phyloP scores from a whole-genome alignment of 805 yeast species.

The Candida chilensis region DNA sequence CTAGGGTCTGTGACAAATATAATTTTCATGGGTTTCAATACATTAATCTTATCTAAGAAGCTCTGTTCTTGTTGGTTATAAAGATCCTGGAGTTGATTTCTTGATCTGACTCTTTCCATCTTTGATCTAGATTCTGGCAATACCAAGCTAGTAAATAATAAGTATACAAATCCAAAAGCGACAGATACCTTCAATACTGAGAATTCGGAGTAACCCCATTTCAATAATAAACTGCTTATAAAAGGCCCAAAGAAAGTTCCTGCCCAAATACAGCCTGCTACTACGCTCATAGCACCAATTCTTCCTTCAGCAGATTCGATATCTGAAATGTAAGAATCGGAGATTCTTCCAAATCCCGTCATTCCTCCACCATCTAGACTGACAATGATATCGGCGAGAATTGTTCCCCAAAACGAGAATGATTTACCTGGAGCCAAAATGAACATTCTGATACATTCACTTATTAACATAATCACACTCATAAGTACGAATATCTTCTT shows the following conservation, averaged over 20 bases:
- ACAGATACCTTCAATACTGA: constrained; percentile 14
- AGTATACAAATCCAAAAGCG: too few relatives aligned
- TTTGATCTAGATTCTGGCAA: constrained; percentile 62
- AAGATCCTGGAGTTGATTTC: too few relatives aligned
- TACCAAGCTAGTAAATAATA: constrained; percentile 23
- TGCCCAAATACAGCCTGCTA: constrained; percentile 47
- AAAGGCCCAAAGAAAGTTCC: constrained; percentile 64
- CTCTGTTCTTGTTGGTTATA: too few relatives aligned
- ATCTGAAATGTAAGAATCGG: constrained; percentile 69
- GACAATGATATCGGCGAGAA: constrained; percentile 24
- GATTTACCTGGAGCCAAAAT: constrained; percentile 6
- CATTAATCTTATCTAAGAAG: too few relatives aligned
- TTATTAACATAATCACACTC: constrained; percentile 6
- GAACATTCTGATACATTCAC: too few relatives aligned
- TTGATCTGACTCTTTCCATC: constrained; percentile 42
- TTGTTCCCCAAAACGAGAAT: constrained; percentile 10
- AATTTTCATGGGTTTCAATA: too few relatives aligned
- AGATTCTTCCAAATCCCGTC: constrained; percentile 53
- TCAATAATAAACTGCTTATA: constrained; percentile 39
- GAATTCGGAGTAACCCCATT: too few relatives aligned
- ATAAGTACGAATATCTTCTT: constrained; percentile 39
- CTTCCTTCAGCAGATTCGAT: constrained; percentile 56
- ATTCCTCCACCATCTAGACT: constrained; percentile 34
- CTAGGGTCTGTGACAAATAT: too few relatives aligned
- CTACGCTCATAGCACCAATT: constrained; percentile 47